A percentile compares a stretch with the other conserved stretches of the same genome.
These are phyloP conservation scores for Erodium moschatum DNA, from an alignment of 441 rosid genomes.

Conservation along the genomic window DNA sequence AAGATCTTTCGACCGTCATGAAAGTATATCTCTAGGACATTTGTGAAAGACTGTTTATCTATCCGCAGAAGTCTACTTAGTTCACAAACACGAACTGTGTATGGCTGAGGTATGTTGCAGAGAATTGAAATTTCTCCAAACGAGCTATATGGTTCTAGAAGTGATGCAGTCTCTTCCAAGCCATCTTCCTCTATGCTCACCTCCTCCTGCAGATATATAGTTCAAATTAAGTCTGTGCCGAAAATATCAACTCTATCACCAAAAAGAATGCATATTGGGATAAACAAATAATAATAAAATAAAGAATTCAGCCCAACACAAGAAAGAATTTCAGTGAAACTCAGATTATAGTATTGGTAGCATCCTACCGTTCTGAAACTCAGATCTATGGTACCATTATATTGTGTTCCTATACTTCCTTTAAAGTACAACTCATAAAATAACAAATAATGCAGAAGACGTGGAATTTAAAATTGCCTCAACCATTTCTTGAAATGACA, in stretches of 20 bases:
- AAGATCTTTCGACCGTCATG: constrained; percentile 71
- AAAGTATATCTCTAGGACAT: constrained; percentile 81
- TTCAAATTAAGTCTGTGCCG: neutral
- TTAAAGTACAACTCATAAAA: too few relatives aligned
- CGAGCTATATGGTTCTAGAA: constrained; percentile 48
- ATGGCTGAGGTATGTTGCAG: constrained; percentile 92
- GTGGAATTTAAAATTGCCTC: neutral
- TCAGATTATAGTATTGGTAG: too few relatives aligned
- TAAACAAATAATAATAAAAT: neutral
- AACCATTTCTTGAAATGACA: neutral
- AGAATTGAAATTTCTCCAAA: constrained; percentile 82
- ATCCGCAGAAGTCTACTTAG: constrained; percentile 67
- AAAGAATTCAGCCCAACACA: neutral
- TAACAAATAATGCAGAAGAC: neutral
- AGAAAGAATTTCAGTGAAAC: neutral
- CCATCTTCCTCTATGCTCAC: constrained; percentile 59
- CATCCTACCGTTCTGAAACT: neutral
- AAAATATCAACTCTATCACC: constrained; percentile 10
- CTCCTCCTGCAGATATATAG: constrained; percentile 46
- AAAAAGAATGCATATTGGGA: neutral
- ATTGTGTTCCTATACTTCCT: too few relatives aligned
- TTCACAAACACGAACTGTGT: constrained; percentile 62
- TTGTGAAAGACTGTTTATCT: constrained; percentile 75
- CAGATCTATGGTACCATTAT: neutral
- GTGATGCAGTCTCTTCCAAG: constrained; percentile 48